Percentiles rank a stretch among this genome's conserved stretches.
Conservation (phyloP, 1,139 yeast genomes). For the Scheffersomyces segobiensis region DNA sequence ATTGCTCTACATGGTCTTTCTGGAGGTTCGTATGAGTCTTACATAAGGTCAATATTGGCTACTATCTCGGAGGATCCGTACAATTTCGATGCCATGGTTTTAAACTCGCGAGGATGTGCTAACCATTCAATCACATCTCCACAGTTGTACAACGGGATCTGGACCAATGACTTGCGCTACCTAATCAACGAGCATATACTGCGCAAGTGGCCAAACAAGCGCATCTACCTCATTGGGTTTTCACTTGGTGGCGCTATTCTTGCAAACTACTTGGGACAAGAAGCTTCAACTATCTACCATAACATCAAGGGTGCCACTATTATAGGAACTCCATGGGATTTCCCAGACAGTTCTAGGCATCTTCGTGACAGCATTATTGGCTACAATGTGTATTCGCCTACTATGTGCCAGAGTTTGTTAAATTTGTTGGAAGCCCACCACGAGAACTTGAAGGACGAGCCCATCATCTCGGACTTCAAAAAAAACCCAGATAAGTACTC, state of each 20-base stretch:
- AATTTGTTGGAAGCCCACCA: conserved; percentile 45
- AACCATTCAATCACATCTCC: conserved; percentile 59
- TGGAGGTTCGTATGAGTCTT: conserved; percentile 64
- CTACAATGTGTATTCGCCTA: conserved; percentile 50
- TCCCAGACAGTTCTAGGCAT: conserved; percentile 51
- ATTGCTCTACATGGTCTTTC: conserved; percentile 60
- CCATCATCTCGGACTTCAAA: conserved; percentile 28
- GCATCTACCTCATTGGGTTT: conserved; percentile 53
- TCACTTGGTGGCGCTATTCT: conserved; percentile 75
- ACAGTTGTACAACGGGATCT: conserved; percentile 56
- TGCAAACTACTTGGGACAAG: conserved; percentile 78
- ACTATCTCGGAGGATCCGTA: conserved; percentile 32
- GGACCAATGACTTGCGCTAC: conserved; percentile 63
- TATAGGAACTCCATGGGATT: conserved; percentile 83
- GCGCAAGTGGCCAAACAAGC: conserved; percentile 49
- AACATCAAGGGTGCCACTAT: conserved; percentile 51
- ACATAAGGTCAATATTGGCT: conserved; percentile 46
- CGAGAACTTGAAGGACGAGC: conserved; percentile 28
- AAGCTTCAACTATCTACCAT: conserved; percentile 40
- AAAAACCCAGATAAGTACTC: conserved; percentile 36
- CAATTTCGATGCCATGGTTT: conserved; percentile 53
- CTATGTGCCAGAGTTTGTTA: conserved; percentile 51
- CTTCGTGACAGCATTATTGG: conserved; percentile 46
- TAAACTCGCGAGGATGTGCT: conserved; percentile 64
- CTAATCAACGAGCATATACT: conserved; percentile 49